phyloP scores from a whole-genome alignment of 352 stramenopile species.

The Phytophthora quininea region DNA sequence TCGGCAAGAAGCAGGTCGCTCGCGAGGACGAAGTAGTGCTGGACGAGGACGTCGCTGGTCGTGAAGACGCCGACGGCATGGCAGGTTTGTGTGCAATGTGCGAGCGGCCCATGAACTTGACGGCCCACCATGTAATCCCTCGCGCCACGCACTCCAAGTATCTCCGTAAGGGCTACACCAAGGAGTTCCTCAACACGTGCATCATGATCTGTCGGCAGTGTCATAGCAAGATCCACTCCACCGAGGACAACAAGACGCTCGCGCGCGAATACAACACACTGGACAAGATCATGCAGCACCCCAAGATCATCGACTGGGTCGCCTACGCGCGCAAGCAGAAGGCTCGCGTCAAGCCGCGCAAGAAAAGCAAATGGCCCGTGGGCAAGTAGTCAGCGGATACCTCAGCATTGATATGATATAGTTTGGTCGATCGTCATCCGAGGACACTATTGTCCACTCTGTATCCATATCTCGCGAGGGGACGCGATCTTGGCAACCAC shows the following conservation, averaged over 20 bases:
- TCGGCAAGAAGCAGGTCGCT: slow-evolving; percentile 72
- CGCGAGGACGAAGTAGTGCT: slow-evolving; percentile 67
- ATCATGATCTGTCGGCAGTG: slow-evolving; percentile 93
- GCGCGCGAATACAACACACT: slow-evolving; percentile 91
- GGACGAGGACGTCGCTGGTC: slow-evolving; percentile 70
- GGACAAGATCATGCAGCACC: slow-evolving; percentile 91
- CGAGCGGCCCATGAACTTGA: slow-evolving; percentile 91
- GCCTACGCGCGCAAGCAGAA: slow-evolving; percentile 93
- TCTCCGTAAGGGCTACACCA: slow-evolving; percentile 77
- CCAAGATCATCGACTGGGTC: slow-evolving; percentile 88
- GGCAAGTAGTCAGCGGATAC: slow-evolving; percentile 25
- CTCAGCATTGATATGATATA: too few species aligned
- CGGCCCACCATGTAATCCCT: slow-evolving; percentile 93
- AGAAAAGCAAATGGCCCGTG: slow-evolving; percentile 64
- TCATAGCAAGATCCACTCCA: slow-evolving; percentile 91
- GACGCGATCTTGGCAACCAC: background rate
- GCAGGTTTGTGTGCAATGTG: slow-evolving; percentile 88
- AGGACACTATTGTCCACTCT: background rate
- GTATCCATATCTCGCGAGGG: slow-evolving; percentile 2
- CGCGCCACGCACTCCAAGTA: slow-evolving; percentile 82
- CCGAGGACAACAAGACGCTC: slow-evolving; percentile 90
- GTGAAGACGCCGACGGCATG: slow-evolving; percentile 62
- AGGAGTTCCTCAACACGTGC: slow-evolving; percentile 83
- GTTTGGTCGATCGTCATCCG: too few species aligned
- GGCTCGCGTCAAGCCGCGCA: slow-evolving; percentile 58